phyloP scores from a whole-genome alignment of 1,284 basidiomycete genomes.

The Boletellus sp. region DNA sequence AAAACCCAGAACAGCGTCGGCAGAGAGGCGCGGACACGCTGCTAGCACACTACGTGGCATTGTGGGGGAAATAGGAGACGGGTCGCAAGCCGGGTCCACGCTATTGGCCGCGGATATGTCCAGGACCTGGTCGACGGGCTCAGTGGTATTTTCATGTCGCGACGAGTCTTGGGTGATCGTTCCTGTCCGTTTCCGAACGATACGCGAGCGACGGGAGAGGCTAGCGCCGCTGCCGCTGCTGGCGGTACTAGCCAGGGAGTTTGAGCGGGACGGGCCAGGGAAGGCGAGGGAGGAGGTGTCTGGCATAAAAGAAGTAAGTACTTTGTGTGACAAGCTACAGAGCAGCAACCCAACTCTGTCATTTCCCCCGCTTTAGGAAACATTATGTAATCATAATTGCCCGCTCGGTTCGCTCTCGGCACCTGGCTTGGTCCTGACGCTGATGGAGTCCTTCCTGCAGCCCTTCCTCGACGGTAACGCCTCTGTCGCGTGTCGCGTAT shows the following conservation, averaged over 20 bases:
- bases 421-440: not conserved
- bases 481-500: not conserved
- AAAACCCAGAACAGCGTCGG: conserved; percentile 10
- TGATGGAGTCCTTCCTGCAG: conserved; percentile 19
- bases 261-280: conserved; percentile 38
- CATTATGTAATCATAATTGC: conserved; percentile 26
- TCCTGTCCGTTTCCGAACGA: conserved; percentile 30
- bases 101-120: conserved; percentile 29
- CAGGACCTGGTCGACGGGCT: conserved; percentile 21
- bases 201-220: conserved; percentile 33
- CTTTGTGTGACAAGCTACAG: conserved; percentile 13
- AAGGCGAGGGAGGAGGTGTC: conserved; percentile 28
- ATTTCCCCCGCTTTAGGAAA: conserved; percentile 21
- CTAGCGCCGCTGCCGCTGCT: conserved; percentile 35
- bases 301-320: conserved; percentile 23
- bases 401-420: conserved; percentile 14
- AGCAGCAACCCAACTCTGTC: conserved; percentile 25
- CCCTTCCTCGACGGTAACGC: conserved; percentile 24
- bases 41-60: conserved; percentile 6
- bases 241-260: conserved; percentile 41
- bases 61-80: conserved; percentile 9
- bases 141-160: conserved; percentile 17
- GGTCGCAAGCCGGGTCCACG: conserved; percentile 1
- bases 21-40: conserved; percentile 11
- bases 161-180: conserved; percentile 21